Base-by-base conservation (phyloP, 2,329 filamentous ascomycete genomes). In the Penicillium aurantiogriseum region DNA sequence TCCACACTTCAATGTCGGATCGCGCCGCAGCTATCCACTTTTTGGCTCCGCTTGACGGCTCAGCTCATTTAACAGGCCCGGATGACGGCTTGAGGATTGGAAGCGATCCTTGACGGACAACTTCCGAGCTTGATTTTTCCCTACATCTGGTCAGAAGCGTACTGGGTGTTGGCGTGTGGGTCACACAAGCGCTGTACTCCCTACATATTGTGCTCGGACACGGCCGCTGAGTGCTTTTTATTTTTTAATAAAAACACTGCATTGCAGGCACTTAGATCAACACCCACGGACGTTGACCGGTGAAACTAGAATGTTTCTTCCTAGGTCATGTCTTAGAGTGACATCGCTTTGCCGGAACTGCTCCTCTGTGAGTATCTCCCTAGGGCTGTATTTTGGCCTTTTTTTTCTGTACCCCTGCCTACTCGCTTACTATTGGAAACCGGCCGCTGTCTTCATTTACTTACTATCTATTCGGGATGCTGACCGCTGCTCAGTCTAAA, bases 401-500 rank as follows among this genome's bases (percentile, higher is more conserved):
- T 11, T 51, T 11, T 23, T 21, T 51, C 38, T 33, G 19, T 49
- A 10, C 23, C 19, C 47, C 31, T 47, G 29, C 38, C 27, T 42
- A 7, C 17, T 40, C 15, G 5, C 23, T 33, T 25, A 39, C 29
- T 42, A 17, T n/a, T 29, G 21, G 9, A 25, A 33, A 36, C 38
- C 7, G 17, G 15, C 35, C 27, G 27, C 39, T 23, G 5, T 38
- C 21, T 36, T 40, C 36, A 7, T 21, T 38, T 36, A 9, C 27
- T 35, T 49, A 40, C 5, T 43, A 52, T 31, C n/a, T 59, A 36
- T 51, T 45, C 60, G 59, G 31, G n/a, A 67, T 71, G 60, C 67
- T 70, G 51, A 67, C 63, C 27, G 61, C 66, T 19, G 53, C 65
- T 49, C 65, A 70, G 66, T 51, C 64, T 40, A 56, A 58, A 55